Base-by-base conservation (phyloP, 768 basidiomycete genomes). In the Trichaptum fuscoviolaceum region DNA sequence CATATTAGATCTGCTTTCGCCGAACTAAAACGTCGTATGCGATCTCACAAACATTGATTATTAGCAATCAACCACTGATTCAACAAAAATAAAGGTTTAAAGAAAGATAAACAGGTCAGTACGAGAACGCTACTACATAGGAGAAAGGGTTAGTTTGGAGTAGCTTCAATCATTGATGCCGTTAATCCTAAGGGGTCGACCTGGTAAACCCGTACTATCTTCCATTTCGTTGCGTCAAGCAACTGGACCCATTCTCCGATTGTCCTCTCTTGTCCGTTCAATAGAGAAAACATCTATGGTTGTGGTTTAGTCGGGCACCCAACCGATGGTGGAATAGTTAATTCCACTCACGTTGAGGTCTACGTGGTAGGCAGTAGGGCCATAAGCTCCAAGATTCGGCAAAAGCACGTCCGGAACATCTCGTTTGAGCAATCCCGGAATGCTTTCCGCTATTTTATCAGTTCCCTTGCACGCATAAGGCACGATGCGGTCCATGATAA, bases 211-310 rank as follows among this genome's bases (percentile, higher is more conserved):
- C 24, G 35, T 4, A 25, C 59, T 2, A 74, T 67, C 67, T 74
- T 77, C 77, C 77, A 78, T 2, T 75, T 75, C 18, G 71, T 57
- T 15, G 63, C 58, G 2, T 70, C 68, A 4, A 78, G 69, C 3
- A 70, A 57, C 15, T 63, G 57, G 1, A 34, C 42, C 36, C 63
- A 67, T 18, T 63, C 64, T 20, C 69, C 68, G 2, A 69, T n/a
- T 4, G 75, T 78, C 59, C 76, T 72, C 63, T 77, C 77, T 66
- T 73, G 66, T 7, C 74, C 75, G 61, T 76, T 73, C 64, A 73
- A 58, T 1, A 73, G 36, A 9, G 68, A 71, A 62, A 75, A 62
- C 76, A 79, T 76, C 76, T 76, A 65, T 30, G 25, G 27, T 34
- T n/a, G 42, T 10, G 18, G 8, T 30, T 58, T 58, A 35, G 42